These are phyloP conservation scores for Trichosporon asahii DNA, from an alignment of 1,284 basidiomycete species.

Conservation along the genomic window DNA sequence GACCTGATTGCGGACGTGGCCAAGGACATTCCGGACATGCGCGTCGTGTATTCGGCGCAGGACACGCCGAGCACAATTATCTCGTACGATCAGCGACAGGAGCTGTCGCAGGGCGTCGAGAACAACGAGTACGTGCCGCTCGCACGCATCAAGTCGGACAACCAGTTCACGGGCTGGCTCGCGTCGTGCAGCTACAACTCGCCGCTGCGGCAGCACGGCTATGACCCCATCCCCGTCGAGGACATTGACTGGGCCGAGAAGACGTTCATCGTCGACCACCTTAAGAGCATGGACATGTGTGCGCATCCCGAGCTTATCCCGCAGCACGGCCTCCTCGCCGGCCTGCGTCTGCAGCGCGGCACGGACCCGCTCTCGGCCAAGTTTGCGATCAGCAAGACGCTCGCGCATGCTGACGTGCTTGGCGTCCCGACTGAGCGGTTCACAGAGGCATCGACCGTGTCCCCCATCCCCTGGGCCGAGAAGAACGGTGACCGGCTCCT, in stretches of 20 bases:
- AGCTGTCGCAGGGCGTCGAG: slow-evolving; percentile 53
- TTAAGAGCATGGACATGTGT: slow-evolving; percentile 41
- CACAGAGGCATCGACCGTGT: slow-evolving; percentile 13
- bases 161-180: not conserved
- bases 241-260: slow-evolving; percentile 31
- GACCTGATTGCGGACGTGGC: slow-evolving; percentile 38
- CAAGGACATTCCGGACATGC: slow-evolving; percentile 41
- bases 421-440: slow-evolving; percentile 51
- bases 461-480: slow-evolving; percentile 36
- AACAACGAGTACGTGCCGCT: slow-evolving; percentile 42
- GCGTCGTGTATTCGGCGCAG: slow-evolving; percentile 42
- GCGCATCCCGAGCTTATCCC: slow-evolving; percentile 37
- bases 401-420: slow-evolving; percentile 44
- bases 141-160: not conserved
- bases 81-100: slow-evolving; percentile 53
- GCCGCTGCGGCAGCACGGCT: not conserved
- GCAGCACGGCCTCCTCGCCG: slow-evolving; percentile 40
- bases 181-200: not conserved
- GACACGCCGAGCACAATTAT: slow-evolving; percentile 55
- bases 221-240: slow-evolving; percentile 29
- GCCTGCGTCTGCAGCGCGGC: slow-evolving; percentile 10
- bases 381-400: slow-evolving; percentile 47
- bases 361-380: slow-evolving; percentile 39
- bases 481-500: slow-evolving; percentile 34
- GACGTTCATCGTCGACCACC: slow-evolving; percentile 41